Conservation (phyloP, 257 asterid species). For the Haberlea rhodopensis region DNA sequence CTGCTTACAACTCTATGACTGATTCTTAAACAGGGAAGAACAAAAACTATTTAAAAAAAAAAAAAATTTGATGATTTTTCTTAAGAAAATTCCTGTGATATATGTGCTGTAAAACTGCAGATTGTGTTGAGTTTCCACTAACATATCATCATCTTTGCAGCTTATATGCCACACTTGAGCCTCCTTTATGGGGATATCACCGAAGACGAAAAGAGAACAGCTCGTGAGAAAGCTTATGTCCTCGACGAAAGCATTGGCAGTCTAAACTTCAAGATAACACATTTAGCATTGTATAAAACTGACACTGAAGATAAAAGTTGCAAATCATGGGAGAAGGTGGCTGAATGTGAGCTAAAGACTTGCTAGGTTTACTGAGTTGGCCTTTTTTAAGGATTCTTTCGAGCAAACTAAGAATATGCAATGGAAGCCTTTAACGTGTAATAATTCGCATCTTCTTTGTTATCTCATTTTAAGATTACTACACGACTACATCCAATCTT, state of each 20-base stretch:
- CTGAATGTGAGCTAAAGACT: constrained; percentile 47
- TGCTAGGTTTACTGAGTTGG: constrained; percentile 5
- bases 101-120: background rate
- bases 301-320: constrained; percentile 77
- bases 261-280: constrained; percentile 58
- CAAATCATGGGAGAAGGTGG: constrained; percentile 87
- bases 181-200: constrained; percentile 71
- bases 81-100: background rate
- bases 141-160: constrained; percentile 38
- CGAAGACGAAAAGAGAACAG: constrained; percentile 69
- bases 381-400: constrained; percentile 3
- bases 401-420: constrained; percentile 28
- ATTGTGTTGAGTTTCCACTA: constrained; percentile 7
- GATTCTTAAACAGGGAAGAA: background rate
- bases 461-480: too few relatives aligned
- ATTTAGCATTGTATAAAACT: constrained; percentile 68
- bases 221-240: constrained; percentile 59
- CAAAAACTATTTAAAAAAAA: too few relatives aligned
- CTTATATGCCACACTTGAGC: constrained; percentile 97
- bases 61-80: background rate
- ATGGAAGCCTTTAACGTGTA: background rate
- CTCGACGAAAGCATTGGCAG: constrained; percentile 56
- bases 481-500: background rate
- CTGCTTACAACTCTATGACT: background rate
- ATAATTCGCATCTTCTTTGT: background rate